These are phyloP conservation scores for Blastobotrys robertii DNA, from an alignment of 805 yeast species.

Conservation along the genomic window DNA sequence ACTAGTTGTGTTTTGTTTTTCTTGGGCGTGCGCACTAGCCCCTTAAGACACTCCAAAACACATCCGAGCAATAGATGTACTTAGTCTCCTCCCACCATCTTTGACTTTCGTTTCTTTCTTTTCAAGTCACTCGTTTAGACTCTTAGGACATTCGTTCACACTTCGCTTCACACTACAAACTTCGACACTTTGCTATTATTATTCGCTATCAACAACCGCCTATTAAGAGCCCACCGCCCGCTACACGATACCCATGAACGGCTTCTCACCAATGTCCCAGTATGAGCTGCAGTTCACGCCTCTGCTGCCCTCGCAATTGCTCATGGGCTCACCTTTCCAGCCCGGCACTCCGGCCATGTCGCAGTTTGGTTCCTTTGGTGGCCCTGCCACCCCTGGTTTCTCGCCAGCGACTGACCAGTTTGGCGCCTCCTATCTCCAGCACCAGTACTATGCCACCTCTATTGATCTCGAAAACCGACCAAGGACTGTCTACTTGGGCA, in stretches of 20 bases:
- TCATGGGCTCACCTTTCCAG: constrained; percentile 29
- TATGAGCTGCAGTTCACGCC: constrained; percentile 27
- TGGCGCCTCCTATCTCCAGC: constrained; percentile 5
- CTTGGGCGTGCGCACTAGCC: no score
- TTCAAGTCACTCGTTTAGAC: neutral
- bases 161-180: no score
- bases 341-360: constrained; percentile 27
- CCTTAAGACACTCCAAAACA: no score
- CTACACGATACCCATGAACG: neutral
- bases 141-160: neutral
- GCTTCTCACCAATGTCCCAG: constrained; percentile 18
- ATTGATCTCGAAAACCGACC: constrained; percentile 16
- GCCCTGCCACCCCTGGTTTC: constrained; percentile 9
- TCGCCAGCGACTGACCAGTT: constrained; percentile 9
- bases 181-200: no score
- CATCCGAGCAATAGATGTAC: no score
- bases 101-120: neutral
- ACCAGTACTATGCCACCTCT: constrained; percentile 10
- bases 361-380: constrained; percentile 17
- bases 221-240: neutral
- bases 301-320: constrained; percentile 27
- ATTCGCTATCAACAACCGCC: neutral
- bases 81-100: neutral
- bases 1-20: no score
- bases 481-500: constrained; percentile 85